Evolutionary conservation across 164 flowering plant species (phyloP), one percentile per base, ranked within the genome.

Genomic region (Dillenia turbinata): DNA sequence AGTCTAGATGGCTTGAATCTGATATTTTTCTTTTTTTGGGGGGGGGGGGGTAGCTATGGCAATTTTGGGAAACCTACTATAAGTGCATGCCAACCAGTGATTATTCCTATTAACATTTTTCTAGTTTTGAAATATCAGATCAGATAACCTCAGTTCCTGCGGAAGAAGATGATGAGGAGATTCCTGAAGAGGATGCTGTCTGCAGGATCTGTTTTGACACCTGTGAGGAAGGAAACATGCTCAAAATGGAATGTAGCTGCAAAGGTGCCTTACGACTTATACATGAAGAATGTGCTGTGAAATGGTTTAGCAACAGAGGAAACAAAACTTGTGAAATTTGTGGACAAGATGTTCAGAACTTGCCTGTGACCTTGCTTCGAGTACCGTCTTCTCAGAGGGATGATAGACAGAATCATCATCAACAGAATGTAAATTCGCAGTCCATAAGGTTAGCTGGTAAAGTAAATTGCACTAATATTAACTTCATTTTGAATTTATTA

Each of bases 221-320:
- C 22, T 84, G 85, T 60, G 85, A 84, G 62, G 90, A 79, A 68
- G 81, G 83, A 69, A 81, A 75, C 59, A 83, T 85, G 19, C 76
- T 92, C 26, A 86, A 86, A 73, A 81, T 90, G 91, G 96, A 88
- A 64, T 92, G 98, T 78, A 83, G 90, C 71, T 92, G 98, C 81
- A 92, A 84, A 78, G 96, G 98, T 72, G 96, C 81, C 56, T 90
- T 92, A 59, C 72, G 77, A 69, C 87, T 92, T 61, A 69, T 88
- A 12, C 97, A 90, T 63, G 89, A 90, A 79, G 83, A 79, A 19
- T 92, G 98, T 83, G 90, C 87, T 40, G 57, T 85, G 51, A 85
- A 76, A 71, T 92, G 98, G 98, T 89, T 92, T 76, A 79, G 84
- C 63, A 69, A 74, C 33, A 92, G 66, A 79, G 86, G 87, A 51